A percentile compares a stretch with the other conserved stretches of the same genome.
These are phyloP conservation scores for Angomonas ambiguus DNA, from an alignment of 208 protist species.

Conservation along the genomic window DNA sequence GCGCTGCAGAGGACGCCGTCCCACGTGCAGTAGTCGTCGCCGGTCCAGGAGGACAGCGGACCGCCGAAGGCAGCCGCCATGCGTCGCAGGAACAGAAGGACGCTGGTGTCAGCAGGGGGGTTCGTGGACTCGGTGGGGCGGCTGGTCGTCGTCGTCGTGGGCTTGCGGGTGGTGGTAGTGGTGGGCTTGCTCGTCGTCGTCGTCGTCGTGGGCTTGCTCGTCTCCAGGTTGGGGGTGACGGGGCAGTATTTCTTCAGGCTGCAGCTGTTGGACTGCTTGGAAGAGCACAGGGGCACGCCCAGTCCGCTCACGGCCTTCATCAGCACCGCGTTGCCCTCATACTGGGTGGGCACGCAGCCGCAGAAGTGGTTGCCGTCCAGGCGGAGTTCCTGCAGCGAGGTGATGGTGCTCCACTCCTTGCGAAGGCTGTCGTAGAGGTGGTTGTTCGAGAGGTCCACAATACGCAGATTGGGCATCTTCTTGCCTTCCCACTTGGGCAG, in stretches of 20 bases:
- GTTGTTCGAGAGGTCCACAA: constrained; percentile 20
- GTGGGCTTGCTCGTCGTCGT: background rate
- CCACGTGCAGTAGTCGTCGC: constrained; percentile 13
- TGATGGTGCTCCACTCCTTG: constrained; percentile 8
- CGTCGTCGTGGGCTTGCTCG: background rate
- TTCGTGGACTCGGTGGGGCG: background rate
- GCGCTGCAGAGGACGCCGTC: constrained; percentile 18
- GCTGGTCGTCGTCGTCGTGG: background rate
- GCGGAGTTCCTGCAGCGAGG: constrained; percentile 14
- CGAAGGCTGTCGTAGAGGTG: constrained; percentile 15
- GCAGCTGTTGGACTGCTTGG: constrained; percentile 7
- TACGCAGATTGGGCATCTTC: constrained; percentile 15
- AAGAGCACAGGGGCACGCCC: constrained; percentile 6
- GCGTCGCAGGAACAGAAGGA: constrained; percentile 7
- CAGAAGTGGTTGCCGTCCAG: constrained; percentile 18
- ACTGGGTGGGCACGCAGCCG: constrained; percentile 12
- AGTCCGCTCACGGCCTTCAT: constrained; percentile 1
- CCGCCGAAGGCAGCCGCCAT: background rate
- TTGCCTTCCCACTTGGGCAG: constrained; percentile 17
- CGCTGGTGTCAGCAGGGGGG: too few species aligned
- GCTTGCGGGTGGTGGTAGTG: background rate
- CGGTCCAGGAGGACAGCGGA: background rate
- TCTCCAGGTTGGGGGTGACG: background rate
- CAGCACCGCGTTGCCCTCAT: constrained; percentile 16
- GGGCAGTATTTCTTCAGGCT: background rate